Evolutionary conservation across 345 rosid species (phyloP).

Genomic region (Trapa bicornis): DNA sequence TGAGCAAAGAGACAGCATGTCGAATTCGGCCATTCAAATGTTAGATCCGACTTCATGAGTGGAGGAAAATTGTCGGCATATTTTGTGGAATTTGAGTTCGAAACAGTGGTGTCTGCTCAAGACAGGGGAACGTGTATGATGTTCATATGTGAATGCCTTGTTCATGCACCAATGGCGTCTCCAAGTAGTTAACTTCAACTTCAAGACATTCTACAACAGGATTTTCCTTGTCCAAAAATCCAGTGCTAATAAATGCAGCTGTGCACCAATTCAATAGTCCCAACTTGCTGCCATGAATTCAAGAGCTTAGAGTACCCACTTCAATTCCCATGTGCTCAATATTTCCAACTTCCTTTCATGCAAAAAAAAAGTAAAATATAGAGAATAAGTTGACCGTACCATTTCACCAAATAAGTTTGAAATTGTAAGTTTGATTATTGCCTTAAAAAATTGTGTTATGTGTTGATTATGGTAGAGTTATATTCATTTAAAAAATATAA

Average conservation of each 20-base stretch:
- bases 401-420: too few relatives aligned
- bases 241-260: not conserved
- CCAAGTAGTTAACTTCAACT: not conserved
- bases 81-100: not conserved
- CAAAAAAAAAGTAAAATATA: too few relatives aligned
- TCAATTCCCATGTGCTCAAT: too few relatives aligned
- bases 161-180: not conserved
- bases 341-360: too few relatives aligned
- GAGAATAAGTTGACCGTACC: too few relatives aligned
- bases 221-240: not conserved
- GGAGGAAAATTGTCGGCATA: not conserved
- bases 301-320: not conserved
- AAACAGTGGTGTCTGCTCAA: not conserved
- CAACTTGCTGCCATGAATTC: not conserved
- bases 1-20: too few relatives aligned
- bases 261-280: not conserved
- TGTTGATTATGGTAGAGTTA: too few relatives aligned
- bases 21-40: not conserved
- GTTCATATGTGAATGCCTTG: not conserved
- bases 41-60: not conserved
- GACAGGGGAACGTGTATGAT: not conserved
- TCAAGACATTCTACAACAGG: not conserved
- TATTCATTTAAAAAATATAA: too few relatives aligned
- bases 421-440: too few relatives aligned
- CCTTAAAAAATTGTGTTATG: too few relatives aligned